Evolutionary conservation across 257 asterid species (phyloP).

Genomic region (Cordia subcordata): DNA sequence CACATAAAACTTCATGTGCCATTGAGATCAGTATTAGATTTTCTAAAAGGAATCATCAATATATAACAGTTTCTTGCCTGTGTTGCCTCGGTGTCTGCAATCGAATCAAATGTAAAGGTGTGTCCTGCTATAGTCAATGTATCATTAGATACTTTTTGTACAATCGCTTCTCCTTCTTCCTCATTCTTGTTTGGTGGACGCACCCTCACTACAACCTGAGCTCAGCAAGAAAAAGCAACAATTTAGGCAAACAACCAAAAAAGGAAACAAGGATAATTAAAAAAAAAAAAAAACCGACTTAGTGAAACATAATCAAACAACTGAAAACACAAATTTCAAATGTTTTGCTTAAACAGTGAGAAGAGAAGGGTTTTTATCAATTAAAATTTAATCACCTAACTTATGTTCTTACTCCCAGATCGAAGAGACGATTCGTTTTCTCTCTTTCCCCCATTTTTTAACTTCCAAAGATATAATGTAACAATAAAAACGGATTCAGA

Average conservation of each 20-base stretch:
- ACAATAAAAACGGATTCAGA: too few relatives aligned
- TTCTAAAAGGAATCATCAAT: background rate
- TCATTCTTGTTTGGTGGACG: conserved; percentile 79
- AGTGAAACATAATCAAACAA: background rate
- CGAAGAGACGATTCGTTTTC: too few relatives aligned
- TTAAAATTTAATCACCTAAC: too few relatives aligned
- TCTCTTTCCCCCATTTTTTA: too few relatives aligned
- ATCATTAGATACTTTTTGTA: conserved; percentile 61
- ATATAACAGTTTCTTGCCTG: conserved; percentile 51
- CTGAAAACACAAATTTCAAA: too few relatives aligned
- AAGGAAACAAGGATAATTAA: too few relatives aligned
- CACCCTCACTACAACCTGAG: conserved; percentile 83
- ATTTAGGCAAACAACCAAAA: background rate
- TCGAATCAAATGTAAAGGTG: conserved; percentile 76
- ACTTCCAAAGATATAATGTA: too few relatives aligned
- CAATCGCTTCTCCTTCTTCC: conserved; percentile 62
- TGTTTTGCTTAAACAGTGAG: background rate
- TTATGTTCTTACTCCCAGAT: too few relatives aligned
- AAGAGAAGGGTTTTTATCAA: background rate
- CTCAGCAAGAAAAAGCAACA: conserved; percentile 8
- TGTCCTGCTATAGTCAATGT: conserved; percentile 77
- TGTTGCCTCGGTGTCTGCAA: conserved; percentile 70
- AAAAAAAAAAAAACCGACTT: too few relatives aligned
- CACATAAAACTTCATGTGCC: conserved; percentile 14
- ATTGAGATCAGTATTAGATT: background rate